Percentiles rank a stretch among this genome's conserved stretches.
phyloP scores from a whole-genome alignment of 2,329 filamentous ascomycete species.

The Myriosclerotinia scirpicola region DNA sequence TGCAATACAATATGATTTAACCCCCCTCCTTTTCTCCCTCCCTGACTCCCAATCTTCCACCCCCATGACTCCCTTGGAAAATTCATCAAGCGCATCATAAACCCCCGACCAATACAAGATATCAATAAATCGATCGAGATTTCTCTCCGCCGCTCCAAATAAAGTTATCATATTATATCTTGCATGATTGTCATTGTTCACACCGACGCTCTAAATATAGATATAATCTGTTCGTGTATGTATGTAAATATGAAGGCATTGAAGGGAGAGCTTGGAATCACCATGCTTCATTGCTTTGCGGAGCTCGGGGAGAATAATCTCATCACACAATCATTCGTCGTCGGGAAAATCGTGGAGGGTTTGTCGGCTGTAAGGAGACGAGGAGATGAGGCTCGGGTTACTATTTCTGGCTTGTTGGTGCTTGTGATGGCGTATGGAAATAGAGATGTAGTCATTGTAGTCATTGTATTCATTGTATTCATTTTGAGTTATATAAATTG shows the following conservation, averaged over 20 bases:
- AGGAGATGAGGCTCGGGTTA: not conserved
- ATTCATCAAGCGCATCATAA: not conserved
- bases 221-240: constrained; percentile 2
- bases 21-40: not conserved
- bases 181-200: constrained; percentile 1
- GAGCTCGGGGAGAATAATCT: not conserved
- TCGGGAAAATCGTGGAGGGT: not conserved
- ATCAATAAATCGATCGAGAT: not conserved
- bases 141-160: not conserved
- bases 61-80: not conserved
- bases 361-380: not conserved
- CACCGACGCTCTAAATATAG: not conserved
- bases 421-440: not conserved
- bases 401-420: not conserved
- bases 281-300: constrained; percentile 4
- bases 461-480: no score
- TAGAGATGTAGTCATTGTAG: no score
- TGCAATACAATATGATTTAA: no score
- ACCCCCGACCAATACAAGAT: not conserved
- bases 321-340: not conserved
- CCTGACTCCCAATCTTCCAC: not conserved
- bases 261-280: constrained; percentile 1
- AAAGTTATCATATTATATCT: constrained; percentile 15
- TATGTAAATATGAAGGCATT: no score
- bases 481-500: no score